These are phyloP conservation scores for Lasiosphaeria miniovina DNA, from an alignment of 495 filamentous ascomycete species.

Conservation along the genomic window DNA sequence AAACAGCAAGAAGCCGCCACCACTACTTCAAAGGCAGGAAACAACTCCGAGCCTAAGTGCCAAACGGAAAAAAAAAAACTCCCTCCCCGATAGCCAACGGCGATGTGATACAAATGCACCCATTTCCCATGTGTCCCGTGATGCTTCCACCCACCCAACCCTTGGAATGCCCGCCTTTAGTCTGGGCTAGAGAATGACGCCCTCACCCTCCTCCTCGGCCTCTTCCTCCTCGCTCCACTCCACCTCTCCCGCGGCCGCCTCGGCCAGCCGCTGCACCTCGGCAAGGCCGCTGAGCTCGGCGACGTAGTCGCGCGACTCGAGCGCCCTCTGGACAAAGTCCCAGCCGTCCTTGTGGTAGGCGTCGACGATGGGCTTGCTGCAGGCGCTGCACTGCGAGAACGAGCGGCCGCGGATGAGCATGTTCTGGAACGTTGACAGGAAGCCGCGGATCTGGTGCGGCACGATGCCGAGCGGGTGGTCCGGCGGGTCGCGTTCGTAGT, in stretches of 20 bases:
- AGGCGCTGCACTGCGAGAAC: conserved; percentile 91
- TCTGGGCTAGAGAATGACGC: conserved; percentile 29
- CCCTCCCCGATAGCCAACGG: too few relatives aligned
- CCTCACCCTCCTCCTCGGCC: conserved; percentile 44
- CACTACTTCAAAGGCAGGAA: too few relatives aligned
- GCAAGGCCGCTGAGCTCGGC: conserved; percentile 87
- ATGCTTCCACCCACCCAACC: too few relatives aligned
- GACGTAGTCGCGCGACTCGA: conserved; percentile 82
- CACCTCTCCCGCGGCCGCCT: conserved; percentile 45
- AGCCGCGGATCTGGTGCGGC: conserved; percentile 91
- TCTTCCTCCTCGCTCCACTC: conserved; percentile 49
- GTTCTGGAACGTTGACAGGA: conserved; percentile 81
- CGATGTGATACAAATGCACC: too few relatives aligned
- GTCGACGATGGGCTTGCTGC: conserved; percentile 69
- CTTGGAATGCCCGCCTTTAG: background rate
- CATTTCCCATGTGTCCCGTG: too few relatives aligned
- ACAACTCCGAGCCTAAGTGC: too few relatives aligned
- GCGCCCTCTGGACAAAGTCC: conserved; percentile 82
- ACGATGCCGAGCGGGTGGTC: conserved; percentile 81
- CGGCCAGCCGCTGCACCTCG: conserved; percentile 83
- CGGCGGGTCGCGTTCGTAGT: conserved; percentile 53
- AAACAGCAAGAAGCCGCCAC: too few relatives aligned
- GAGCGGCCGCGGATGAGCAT: conserved; percentile 74
- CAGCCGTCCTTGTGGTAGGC: conserved; percentile 74
- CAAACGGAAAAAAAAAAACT: too few relatives aligned